Base-by-base conservation (phyloP, 768 basidiomycete genomes). In the Rhodotorula kratochvilovae region DNA sequence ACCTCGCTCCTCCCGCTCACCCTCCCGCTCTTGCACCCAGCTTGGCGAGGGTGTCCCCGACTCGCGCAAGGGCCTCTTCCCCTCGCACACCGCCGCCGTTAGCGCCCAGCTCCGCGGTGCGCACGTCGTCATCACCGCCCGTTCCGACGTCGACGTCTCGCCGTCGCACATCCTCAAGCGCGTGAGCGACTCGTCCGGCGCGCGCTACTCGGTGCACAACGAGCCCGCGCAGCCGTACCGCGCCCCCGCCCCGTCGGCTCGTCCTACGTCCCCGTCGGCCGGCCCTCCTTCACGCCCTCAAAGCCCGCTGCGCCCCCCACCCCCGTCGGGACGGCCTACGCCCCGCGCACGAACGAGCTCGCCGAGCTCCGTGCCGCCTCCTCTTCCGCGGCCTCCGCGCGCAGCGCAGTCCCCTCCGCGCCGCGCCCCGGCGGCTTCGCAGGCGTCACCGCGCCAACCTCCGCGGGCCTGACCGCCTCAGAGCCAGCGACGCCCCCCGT, bases 21-120 rank as follows among this genome's bases (percentile, higher is more conserved):
- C 27, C 23, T 19, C 35, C 19, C 3, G 23, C 55, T 6, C 35
- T 12, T 19, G 8, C 23, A 10, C 42, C 19, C 63, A 78, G 78
- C 92, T 92, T 76, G 95, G 95, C 55, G 94, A 95, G 78, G 95
- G 95, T 68, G 95, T 98, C 2, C 95, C 95, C 21, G 91, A 88
- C 79, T 84, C 84, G 29, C 89, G 90, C 81, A 98, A 98, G 80
- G 95, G 95, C 15, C 84, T 96, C 33, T 95, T 95, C 82, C 89
- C 82, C 78, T 88, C 87, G 15, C 94, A 97, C 80, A 87, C 92
- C 13, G 85, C 85, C 56, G 85, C 91, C 3, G 89, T 98, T 16
- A 85, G 88, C 53, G 86, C 83, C 67, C 94, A 89, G 80, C 84
- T 98, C 56, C 87, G 87, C 12, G 91, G 76, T 5, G 71, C 72